These are phyloP conservation scores for Eucommia ulmoides DNA, from an alignment of 257 asterid species.

Conservation along the genomic window DNA sequence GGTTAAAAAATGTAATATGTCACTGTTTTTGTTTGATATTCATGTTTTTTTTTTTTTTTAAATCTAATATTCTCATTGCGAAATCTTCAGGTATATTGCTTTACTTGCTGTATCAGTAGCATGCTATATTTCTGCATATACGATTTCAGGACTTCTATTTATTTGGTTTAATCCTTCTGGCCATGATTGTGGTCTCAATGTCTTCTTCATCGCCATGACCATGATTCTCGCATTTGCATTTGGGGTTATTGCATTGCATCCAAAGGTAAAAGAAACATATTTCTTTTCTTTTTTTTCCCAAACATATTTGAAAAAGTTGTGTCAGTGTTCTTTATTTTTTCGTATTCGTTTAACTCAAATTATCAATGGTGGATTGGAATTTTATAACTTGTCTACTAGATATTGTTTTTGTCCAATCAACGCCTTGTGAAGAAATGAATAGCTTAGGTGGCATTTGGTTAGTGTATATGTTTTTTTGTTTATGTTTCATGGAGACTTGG, in stretches of 20 bases:
- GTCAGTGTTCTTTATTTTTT: not conserved
- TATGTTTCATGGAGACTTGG: too few species aligned
- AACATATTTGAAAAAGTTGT: not conserved
- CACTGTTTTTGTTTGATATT: too few species aligned
- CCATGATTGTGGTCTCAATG: slow-evolving; percentile 76
- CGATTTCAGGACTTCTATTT: slow-evolving; percentile 66
- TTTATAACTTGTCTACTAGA: too few species aligned
- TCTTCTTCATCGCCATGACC: slow-evolving; percentile 90
- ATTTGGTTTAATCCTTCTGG: slow-evolving; percentile 99
- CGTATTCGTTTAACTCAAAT: not conserved
- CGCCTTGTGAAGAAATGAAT: too few species aligned
- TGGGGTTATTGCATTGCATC: slow-evolving; percentile 75
- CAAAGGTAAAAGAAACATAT: slow-evolving; percentile 32
- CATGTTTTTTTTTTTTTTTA: too few species aligned
- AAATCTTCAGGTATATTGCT: slow-evolving; percentile 64
- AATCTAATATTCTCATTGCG: slow-evolving; percentile 11
- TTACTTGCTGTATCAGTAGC: slow-evolving; percentile 60
- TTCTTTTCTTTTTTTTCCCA: not conserved
- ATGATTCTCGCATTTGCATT: slow-evolving; percentile 67
- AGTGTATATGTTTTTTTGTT: too few species aligned
- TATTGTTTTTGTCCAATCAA: too few species aligned
- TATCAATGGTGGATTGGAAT: too few species aligned
- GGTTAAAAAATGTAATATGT: too few species aligned
- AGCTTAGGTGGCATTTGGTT: too few species aligned
- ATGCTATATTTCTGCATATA: slow-evolving; percentile 70